Conservation (phyloP, 2,329 filamentous ascomycete species). For the Venturia nashicola region DNA sequence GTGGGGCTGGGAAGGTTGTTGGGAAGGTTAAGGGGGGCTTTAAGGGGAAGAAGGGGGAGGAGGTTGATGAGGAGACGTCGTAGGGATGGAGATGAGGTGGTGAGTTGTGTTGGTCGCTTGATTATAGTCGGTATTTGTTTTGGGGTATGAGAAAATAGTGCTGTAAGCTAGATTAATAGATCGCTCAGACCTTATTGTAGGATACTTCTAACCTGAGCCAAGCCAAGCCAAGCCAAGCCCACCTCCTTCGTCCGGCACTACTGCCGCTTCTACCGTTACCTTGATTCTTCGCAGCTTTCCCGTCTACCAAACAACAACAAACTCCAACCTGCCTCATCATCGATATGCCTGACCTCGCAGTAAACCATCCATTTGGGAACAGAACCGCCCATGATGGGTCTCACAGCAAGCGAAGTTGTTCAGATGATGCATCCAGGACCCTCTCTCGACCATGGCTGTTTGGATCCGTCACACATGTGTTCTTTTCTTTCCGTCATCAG, state of each 20-base stretch:
- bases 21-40: neutral
- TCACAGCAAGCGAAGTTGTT: neutral
- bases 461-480: neutral
- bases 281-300: neutral
- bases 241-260: too few relatives aligned
- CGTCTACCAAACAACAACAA: neutral
- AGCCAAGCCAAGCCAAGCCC: neutral
- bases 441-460: neutral
- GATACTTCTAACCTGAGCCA: too few relatives aligned
- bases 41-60: conserved; percentile 9
- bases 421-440: neutral
- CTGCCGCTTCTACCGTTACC: too few relatives aligned
- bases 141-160: too few relatives aligned
- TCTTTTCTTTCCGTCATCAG: neutral
- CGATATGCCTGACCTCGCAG: neutral
- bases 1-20: neutral
- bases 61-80: neutral
- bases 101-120: too few relatives aligned
- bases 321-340: neutral
- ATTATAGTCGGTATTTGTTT: too few relatives aligned
- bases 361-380: neutral
- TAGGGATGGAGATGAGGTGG: neutral
- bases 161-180: too few relatives aligned
- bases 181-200: too few relatives aligned
- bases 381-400: neutral